Evolutionary conservation across 1,139 yeast genomes (phyloP), one percentile per base, ranked within the genome.

Genomic region (Candida anutae): DNA sequence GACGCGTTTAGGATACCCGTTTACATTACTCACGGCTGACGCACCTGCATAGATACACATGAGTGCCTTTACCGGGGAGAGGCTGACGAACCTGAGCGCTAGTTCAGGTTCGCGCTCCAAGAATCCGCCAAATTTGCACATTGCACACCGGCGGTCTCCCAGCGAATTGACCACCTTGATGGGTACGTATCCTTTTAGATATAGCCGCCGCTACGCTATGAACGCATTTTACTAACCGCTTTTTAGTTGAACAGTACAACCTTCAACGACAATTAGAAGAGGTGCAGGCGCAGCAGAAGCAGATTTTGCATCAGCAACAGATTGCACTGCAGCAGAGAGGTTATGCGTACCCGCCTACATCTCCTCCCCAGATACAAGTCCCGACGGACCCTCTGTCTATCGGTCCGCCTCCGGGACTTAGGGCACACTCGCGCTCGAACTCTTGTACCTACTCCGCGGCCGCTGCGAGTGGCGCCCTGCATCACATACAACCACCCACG

Each of bases 121-220:
- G 21, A 14, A 16, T 6, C 15, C 21, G 13, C 55, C 62, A 13
- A 58, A 62, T 41, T 53, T 88, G 39, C 94, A 85, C 56, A 87
- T 88, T 42, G 97, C 97, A 15, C 97, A 88, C 49, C 72, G 97
- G 47, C 71, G 95, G 36, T 82, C 96, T 4, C 96, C 96, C 15
- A 77, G 90, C 42, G 98, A 90, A 53, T 68, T 90, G 52, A 88
- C 97, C n/a, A 83, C 83, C 33, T 64, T 90, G 39, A 88, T 90
- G 95, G 11, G 23, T 21, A 21, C 13, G 23, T 21, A 8, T 21
- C 11, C 13, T 21, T 12, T 8, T 6, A n/a, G n/a, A n/a, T n/a
- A n/a, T n/a, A n/a, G n/a, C n/a, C n/a, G n/a, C n/a, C n/a, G n/a
- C n/a, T n/a, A n/a, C n/a, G n/a, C n/a, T n/a, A n/a, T n/a, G n/a